phyloP scores from a whole-genome alignment of 2,329 filamentous ascomycete species.

The Leptographium lundbergii region DNA sequence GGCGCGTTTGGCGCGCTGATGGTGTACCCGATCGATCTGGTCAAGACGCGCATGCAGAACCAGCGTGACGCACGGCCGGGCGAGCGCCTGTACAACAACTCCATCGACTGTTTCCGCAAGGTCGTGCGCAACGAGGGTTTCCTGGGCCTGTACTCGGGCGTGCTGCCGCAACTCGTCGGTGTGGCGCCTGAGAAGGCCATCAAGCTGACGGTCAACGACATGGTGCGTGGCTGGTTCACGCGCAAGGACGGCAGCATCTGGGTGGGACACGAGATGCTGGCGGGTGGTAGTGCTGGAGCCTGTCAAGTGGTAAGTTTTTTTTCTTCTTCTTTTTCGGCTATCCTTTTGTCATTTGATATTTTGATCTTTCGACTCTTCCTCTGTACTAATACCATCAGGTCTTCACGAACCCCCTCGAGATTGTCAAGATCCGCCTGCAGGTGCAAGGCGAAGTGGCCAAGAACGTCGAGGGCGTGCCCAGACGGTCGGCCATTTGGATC shows the following conservation, averaged over 20 bases:
- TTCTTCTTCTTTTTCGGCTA: neutral
- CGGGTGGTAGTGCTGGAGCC: slow-evolving; percentile 78
- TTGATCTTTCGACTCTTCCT: neutral
- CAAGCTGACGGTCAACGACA: slow-evolving; percentile 95
- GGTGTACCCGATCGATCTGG: slow-evolving; percentile 97
- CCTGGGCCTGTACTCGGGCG: slow-evolving; percentile 82
- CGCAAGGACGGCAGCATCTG: slow-evolving; percentile 64
- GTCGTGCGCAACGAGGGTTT: slow-evolving; percentile 88
- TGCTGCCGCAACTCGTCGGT: slow-evolving; percentile 87
- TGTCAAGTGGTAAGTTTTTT: slow-evolving; percentile 78
- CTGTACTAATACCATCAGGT: slow-evolving; percentile 37
- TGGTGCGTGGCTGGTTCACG: slow-evolving; percentile 66
- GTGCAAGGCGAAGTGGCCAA: slow-evolving; percentile 94
- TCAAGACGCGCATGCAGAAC: slow-evolving; percentile 98
- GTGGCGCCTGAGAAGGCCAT: slow-evolving; percentile 99
- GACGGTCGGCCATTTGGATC: slow-evolving; percentile 95
- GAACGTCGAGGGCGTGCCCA: slow-evolving; percentile 66
- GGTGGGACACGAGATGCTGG: slow-evolving; percentile 60
- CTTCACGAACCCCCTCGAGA: slow-evolving; percentile 96
- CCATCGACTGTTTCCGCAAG: slow-evolving; percentile 86
- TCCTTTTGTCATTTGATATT: neutral
- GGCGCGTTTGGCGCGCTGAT: slow-evolving; percentile 98
- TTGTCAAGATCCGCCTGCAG: slow-evolving; percentile 97
- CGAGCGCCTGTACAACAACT: slow-evolving; percentile 91
- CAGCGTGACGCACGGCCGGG: slow-evolving; percentile 75